Evolutionary conservation across 2,329 filamentous ascomycete genomes (phyloP).

Genomic region (Alternaria brassicicola): DNA sequence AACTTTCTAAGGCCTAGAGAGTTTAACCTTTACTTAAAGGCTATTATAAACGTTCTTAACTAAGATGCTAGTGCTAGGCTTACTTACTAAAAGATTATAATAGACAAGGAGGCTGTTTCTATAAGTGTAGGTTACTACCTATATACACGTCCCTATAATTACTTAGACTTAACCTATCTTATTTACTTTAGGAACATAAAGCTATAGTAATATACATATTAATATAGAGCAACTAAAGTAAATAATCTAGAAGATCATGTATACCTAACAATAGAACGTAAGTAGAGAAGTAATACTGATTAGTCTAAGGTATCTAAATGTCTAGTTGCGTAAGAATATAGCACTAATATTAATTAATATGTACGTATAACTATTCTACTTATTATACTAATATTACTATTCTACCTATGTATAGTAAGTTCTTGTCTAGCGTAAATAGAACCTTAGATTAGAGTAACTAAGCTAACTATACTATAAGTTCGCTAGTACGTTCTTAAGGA

Average conservation of each 20-base stretch:
- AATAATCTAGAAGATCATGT: slow-evolving; percentile 12
- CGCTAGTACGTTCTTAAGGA: slow-evolving; percentile 7
- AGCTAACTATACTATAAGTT: slow-evolving; percentile 7
- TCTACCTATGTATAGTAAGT: slow-evolving; percentile 1
- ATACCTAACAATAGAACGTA: not conserved
- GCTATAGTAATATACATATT: slow-evolving; percentile 17
- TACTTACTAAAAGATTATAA: slow-evolving; percentile 20
- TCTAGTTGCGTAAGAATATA: not conserved
- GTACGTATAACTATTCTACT: not conserved
- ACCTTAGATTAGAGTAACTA: slow-evolving; percentile 9
- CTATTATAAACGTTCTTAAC: slow-evolving; percentile 15
- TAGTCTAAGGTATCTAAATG: slow-evolving; percentile 2
- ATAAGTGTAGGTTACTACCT: slow-evolving; percentile 7
- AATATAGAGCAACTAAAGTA: slow-evolving; percentile 14
- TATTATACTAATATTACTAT: not conserved
- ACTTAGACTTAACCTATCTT: slow-evolving; percentile 3
- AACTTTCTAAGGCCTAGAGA: slow-evolving; percentile 19
- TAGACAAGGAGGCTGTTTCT: slow-evolving; percentile 17
- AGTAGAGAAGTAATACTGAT: slow-evolving; percentile 11
- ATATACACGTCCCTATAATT: slow-evolving; percentile 13
- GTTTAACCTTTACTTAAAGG: slow-evolving; percentile 14
- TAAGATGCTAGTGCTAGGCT: slow-evolving; percentile 8
- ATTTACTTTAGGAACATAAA: slow-evolving; percentile 7
- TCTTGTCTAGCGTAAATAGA: slow-evolving; percentile 8
- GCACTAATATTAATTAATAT: not conserved